Evolutionary conservation across 257 asterid species (phyloP), one percentile per base, ranked within the genome.

Genomic region (Solanum tarapatanum): DNA sequence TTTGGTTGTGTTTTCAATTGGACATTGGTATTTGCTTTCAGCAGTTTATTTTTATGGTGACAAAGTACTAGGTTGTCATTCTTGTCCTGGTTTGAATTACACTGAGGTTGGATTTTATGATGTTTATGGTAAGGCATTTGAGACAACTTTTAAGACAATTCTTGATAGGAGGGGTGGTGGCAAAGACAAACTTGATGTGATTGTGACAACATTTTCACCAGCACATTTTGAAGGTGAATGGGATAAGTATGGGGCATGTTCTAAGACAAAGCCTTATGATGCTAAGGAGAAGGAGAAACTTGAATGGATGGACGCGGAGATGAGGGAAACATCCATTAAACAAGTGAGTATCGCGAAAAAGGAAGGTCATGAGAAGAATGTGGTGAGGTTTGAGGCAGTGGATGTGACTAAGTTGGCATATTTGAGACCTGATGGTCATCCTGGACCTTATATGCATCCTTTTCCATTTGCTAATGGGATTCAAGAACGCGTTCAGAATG

Each of bases 191-290:
- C 82, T 88, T 55, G 84, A 86, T 19, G 96, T 91, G 24, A 58
- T 94, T 41, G 82, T 96, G 33, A 89, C 95, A 1, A 96, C 98
- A 28, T 96, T 95, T 86, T 82, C 98, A 26, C 95, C 98, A 1
- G 94, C 94, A 12, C 98, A 96, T 90, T 96, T 94, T 45, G 98
- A 93, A 82, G 99, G 99, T 66, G 97, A 95, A 11, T 96, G 99
- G 99, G 96, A 95, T 17, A 92, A 92, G 73, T 60, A 93, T 4
- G 98, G 97, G 5, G 93, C 97, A 19, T 96, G 99, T 45, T n/a
- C 95, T 7, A 94, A 91, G 86, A 94, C 91, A 43, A 70, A 30
- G 74, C 99, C 99, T 26, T 95, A 86, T 64, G 60, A 64, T 23
- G 90, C 87, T 23, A 76, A 6, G 3, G 95, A 96, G 89, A 88